phyloP scores from a whole-genome alignment of 345 rosid species.

The Balakata baccata region DNA sequence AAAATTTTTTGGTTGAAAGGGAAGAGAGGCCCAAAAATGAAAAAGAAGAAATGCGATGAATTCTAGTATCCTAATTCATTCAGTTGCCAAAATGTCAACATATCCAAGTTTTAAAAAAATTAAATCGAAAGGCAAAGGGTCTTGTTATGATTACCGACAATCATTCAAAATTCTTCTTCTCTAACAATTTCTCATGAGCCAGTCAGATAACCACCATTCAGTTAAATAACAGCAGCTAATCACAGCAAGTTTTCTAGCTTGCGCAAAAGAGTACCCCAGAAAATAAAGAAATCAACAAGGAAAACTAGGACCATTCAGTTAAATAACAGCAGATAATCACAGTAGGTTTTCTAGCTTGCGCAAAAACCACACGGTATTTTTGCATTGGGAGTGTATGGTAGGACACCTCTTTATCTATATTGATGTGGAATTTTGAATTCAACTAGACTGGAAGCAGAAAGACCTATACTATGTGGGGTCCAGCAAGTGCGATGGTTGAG shows the following conservation, averaged over 20 bases:
- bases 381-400: too few relatives aligned
- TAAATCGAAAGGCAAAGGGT: too few relatives aligned
- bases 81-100: not conserved
- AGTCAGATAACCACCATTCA: not conserved
- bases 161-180: not conserved
- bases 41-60: not conserved
- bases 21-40: not conserved
- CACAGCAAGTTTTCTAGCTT: not conserved
- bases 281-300: too few relatives aligned
- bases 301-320: too few relatives aligned
- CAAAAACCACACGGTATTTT: too few relatives aligned
- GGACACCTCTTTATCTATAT: not conserved
- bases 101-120: not conserved
- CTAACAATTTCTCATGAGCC: not conserved
- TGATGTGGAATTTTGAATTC: slow-evolving; percentile 11
- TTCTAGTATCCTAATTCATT: not conserved
- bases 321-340: too few relatives aligned
- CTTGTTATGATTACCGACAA: not conserved
- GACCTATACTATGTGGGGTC: slow-evolving; percentile 97
- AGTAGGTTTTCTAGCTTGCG: too few relatives aligned
- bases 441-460: slow-evolving; percentile 91
- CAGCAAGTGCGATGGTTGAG: slow-evolving; percentile 89
- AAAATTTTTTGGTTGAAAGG: not conserved
- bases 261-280: not conserved
- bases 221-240: not conserved